Base-by-base conservation (phyloP, 495 filamentous ascomycete species). In the Cercophora newfieldiana region DNA sequence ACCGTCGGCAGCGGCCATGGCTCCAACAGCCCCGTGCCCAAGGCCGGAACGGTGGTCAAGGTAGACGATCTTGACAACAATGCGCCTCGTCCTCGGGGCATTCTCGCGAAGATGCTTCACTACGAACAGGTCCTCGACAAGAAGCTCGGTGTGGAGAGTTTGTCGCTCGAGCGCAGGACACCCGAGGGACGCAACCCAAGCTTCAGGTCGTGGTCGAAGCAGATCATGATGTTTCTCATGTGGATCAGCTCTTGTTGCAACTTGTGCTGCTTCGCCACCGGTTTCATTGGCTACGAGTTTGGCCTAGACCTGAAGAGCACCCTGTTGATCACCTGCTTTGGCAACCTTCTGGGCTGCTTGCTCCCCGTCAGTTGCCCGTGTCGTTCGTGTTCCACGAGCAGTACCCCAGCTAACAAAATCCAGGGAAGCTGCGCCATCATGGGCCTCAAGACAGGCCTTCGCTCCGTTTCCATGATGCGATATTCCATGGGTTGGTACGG, bases 401-500 rank as follows among this genome's bases (percentile, higher is more conserved):
- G 50, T 58, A 12, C 2, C 31, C 30, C 14, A 25, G n/a, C 37
- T 22, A 7, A 24, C 16, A 14, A 44, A 14, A 19, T 31, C 12
- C 57, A 72, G 69, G 65, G 77, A 19, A 80, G 76, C 70, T 81
- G 81, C 55, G 83, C 83, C 8, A 85, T 82, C 3, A 77, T 84
- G 57, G 83, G 83, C 24, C 74, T 79, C 3, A 74, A 77, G 22
- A 85, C 80, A 7, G 85, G 86, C 30, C 77, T 87, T 3, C 80
- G 83, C 49, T 81, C 85, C 66, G 81, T 85, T 66, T 80, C 81
- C 22, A 80, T 86, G 50, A 77, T 80, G 48, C 80, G 85, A 7
- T 87, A 85, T 71, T 82, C 79, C 69, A 80, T 88, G 57, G 86
- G 84, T 24, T 88, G 81, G 79, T 86, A 78, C 66, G 81, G 83